phyloP scores from a whole-genome alignment of 371 early-diverging fungal species.

The Funneliformis caledonium region DNA sequence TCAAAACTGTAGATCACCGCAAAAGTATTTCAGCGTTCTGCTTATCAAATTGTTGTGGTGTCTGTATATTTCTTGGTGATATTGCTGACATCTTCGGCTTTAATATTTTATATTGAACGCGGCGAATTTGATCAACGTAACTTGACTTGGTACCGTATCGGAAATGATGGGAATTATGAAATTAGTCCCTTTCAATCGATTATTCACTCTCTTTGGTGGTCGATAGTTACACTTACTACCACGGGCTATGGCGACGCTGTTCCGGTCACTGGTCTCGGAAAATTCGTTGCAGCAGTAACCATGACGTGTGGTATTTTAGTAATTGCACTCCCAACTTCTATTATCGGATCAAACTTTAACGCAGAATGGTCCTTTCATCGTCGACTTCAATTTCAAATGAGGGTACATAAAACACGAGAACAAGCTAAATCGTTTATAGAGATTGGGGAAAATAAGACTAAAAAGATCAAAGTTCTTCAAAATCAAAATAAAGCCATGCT shows the following conservation, averaged over 20 bases:
- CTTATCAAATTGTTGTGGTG: slow-evolving; percentile 23
- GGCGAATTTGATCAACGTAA: slow-evolving; percentile 5
- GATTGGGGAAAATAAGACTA: not conserved
- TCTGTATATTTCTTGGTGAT: slow-evolving; percentile 43
- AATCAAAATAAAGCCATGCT: slow-evolving; percentile 25
- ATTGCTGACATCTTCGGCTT: slow-evolving; percentile 33
- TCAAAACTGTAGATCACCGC: slow-evolving; percentile 43
- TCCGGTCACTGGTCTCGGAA: slow-evolving; percentile 39
- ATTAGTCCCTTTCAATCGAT: slow-evolving; percentile 55
- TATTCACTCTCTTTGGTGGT: slow-evolving; percentile 45
- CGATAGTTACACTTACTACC: slow-evolving; percentile 43
- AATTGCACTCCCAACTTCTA: slow-evolving; percentile 43
- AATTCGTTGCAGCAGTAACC: slow-evolving; percentile 39
- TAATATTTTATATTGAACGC: slow-evolving; percentile 28
- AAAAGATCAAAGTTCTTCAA: slow-evolving; percentile 1
- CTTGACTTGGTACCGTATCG: slow-evolving; percentile 7
- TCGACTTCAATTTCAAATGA: slow-evolving; percentile 12
- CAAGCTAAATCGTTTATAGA: not conserved
- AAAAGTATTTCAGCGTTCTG: slow-evolving; percentile 45
- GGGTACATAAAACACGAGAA: not conserved
- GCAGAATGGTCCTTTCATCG: slow-evolving; percentile 39
- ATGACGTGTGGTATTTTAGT: slow-evolving; percentile 43
- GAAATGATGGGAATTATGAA: slow-evolving; percentile 43
- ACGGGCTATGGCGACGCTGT: slow-evolving; percentile 44
- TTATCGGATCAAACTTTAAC: slow-evolving; percentile 43